A percentile compares a stretch with the other conserved stretches of the same genome.
These are phyloP conservation scores for Ophidiomyces ophidiicola DNA, from an alignment of 2,329 filamentous ascomycete genomes.

Conservation along the genomic window DNA sequence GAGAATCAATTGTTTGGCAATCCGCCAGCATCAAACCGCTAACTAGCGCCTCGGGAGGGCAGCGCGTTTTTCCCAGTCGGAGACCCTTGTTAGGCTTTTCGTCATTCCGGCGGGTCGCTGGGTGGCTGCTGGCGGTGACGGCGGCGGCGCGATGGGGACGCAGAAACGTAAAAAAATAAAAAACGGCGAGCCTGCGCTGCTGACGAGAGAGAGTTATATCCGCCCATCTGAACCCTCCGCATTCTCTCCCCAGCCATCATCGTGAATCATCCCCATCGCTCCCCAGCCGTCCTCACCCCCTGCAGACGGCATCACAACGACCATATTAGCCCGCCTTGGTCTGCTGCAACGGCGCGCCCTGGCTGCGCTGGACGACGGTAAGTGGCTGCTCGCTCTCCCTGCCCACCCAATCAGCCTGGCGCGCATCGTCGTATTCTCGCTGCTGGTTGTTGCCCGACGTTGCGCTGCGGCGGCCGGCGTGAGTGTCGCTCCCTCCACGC, in stretches of 20 bases:
- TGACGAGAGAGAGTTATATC: too few species aligned
- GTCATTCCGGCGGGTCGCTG: too few species aligned
- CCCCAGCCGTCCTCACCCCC: conserved; percentile 26
- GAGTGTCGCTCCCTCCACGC: conserved; percentile 2
- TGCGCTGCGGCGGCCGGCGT: background rate
- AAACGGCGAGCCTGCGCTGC: too few species aligned
- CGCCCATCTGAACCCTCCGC: conserved; percentile 14
- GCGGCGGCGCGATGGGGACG: too few species aligned
- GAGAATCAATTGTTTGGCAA: conserved; percentile 3
- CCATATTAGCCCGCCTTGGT: conserved; percentile 10
- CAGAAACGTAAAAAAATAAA: too few species aligned
- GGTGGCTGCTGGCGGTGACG: too few species aligned
- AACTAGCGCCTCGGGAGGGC: too few species aligned
- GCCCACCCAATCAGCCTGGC: conserved; percentile 8
- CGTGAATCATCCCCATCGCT: conserved; percentile 15
- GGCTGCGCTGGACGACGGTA: conserved; percentile 12
- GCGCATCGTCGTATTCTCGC: conserved; percentile 1
- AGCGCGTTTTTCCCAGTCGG: too few species aligned
- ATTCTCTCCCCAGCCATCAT: conserved; percentile 13
- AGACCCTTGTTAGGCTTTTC: too few species aligned
- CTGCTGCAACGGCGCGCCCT: conserved; percentile 7
- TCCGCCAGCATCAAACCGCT: background rate
- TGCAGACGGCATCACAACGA: conserved; percentile 4
- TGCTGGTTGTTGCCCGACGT: conserved; percentile 7
- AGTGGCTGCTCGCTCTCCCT: conserved; percentile 14